Base-by-base conservation (phyloP, 805 yeast species). In the Candida silvicultrix region DNA sequence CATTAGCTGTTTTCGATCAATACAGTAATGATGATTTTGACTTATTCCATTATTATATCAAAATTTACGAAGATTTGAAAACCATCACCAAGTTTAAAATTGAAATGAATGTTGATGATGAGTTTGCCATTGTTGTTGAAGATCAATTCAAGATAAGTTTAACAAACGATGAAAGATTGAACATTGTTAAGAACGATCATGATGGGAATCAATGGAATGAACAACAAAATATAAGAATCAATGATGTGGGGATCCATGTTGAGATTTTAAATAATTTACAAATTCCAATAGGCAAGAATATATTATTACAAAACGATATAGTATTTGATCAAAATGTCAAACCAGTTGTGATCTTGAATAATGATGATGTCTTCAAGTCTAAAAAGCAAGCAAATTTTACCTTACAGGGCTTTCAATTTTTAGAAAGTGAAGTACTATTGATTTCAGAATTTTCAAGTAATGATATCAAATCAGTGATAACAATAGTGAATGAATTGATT, bases 1-100 rank as follows among this genome's bases (percentile, higher is more conserved):
- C 50, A 22, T 32, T 59, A 31, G 47, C 52, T 5, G 40, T 51
- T 1, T 45, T 59, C 18, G 63, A 59, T 41, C 59, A 58, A 42
- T 57, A 49, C 38, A 53, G 55, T 12, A 36, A 43, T n/a, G 51
- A 49, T 29, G 34, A 41, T 5, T 23, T 56, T 35, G 59, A 59
- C 34, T 42, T 59, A 23, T 59, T 55, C 20, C 50, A 52, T 36
- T 51, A 53, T 38, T 44, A 47, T 31, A 47, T 52, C 21, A 42
- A 44, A 7, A 40, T 54, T 0, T 42, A 39, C 18, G 42, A 44
- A 12, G 20, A 41, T 8, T 57, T 19, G 22, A 29, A 38, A n/a
- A 38, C 38, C n/a, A 20, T 12, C 4, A 21, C 39, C 16, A 15
- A 21, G 4, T 48, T 49, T 15, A 32, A 44, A 4, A 49, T 55